phyloP scores from a whole-genome alignment of 768 basidiomycete species.

The Kondoa subrosea region DNA sequence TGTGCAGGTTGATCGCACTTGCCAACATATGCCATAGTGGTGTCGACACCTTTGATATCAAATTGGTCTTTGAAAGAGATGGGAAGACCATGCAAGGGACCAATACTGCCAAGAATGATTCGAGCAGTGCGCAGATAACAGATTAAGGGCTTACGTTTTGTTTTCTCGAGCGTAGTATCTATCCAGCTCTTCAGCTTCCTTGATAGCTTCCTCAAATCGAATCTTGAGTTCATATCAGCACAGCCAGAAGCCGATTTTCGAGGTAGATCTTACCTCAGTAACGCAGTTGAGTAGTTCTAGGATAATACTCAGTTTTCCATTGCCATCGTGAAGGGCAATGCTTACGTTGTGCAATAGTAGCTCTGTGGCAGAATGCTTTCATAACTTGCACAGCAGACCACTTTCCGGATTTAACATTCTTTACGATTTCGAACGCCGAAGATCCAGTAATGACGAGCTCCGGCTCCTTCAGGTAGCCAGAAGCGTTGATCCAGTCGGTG shows the following conservation, averaged over 20 bases:
- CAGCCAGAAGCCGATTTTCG: not conserved
- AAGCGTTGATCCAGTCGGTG: not conserved
- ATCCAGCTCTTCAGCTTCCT: constrained; percentile 51
- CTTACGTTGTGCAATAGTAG: not conserved
- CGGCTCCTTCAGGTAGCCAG: not conserved
- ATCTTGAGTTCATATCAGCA: not conserved
- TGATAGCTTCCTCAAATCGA: constrained; percentile 36
- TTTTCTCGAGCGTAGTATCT: constrained; percentile 46
- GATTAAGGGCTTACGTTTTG: constrained; percentile 52
- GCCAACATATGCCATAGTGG: constrained; percentile 26
- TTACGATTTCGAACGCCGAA: not conserved
- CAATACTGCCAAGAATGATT: not conserved
- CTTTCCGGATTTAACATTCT: not conserved
- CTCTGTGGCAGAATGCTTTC: not conserved
- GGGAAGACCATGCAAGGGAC: constrained; percentile 32
- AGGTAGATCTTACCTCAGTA: not conserved
- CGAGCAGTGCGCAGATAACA: too few species aligned
- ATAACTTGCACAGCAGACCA: not conserved
- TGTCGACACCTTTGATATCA: constrained; percentile 26
- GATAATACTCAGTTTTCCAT: not conserved
- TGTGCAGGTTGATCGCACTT: constrained; percentile 19
- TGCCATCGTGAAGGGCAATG: not conserved
- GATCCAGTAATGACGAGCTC: not conserved
- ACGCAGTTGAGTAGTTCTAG: not conserved
- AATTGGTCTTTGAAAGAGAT: constrained; percentile 33